phyloP scores from a whole-genome alignment of 2,329 filamentous ascomycete genomes.

The Sporothrix sp. region DNA sequence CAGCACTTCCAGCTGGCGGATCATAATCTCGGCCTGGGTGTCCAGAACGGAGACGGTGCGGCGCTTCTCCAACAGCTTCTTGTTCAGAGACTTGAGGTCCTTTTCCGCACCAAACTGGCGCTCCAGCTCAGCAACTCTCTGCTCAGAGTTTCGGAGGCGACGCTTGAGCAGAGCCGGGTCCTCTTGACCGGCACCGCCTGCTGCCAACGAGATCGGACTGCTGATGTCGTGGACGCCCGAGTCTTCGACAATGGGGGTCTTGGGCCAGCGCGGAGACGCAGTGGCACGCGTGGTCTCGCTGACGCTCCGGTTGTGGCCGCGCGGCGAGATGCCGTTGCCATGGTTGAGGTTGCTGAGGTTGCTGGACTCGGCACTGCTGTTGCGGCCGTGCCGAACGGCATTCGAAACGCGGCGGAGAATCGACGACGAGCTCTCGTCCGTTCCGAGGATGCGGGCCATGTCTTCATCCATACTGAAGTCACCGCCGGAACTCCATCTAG shows the following conservation, averaged over 20 bases:
- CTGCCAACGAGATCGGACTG: slow-evolving; percentile 60
- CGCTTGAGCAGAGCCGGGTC: slow-evolving; percentile 59
- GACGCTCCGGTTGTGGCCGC: slow-evolving; percentile 49
- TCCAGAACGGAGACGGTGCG: slow-evolving; percentile 93
- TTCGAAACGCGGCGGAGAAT: slow-evolving; percentile 86
- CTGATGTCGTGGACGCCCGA: slow-evolving; percentile 51
- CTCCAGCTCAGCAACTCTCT: slow-evolving; percentile 78
- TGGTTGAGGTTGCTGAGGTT: slow-evolving; percentile 24
- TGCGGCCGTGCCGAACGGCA: slow-evolving; percentile 85
- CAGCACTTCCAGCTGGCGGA: slow-evolving; percentile 80
- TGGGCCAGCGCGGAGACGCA: slow-evolving; percentile 59
- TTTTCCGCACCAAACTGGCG: slow-evolving; percentile 60
- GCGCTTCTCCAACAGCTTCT: slow-evolving; percentile 80
- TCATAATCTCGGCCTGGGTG: slow-evolving; percentile 90
- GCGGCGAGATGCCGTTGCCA: slow-evolving; percentile 22
- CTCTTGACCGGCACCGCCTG: slow-evolving; percentile 42
- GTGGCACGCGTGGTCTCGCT: slow-evolving; percentile 58
- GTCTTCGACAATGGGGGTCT: slow-evolving; percentile 53
- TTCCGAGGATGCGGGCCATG: slow-evolving; percentile 77
- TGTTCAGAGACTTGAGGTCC: slow-evolving; percentile 67
- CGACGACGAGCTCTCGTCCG: slow-evolving; percentile 66
- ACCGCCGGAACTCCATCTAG: slow-evolving; percentile 67
- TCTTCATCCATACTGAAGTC: slow-evolving; percentile 95
- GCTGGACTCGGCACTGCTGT: slow-evolving; percentile 61
- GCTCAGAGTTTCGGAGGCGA: slow-evolving; percentile 71